Evolutionary conservation across 495 filamentous ascomycete species (phyloP), one percentile per base, ranked within the genome.

Genomic region (Xylaria intraflava): DNA sequence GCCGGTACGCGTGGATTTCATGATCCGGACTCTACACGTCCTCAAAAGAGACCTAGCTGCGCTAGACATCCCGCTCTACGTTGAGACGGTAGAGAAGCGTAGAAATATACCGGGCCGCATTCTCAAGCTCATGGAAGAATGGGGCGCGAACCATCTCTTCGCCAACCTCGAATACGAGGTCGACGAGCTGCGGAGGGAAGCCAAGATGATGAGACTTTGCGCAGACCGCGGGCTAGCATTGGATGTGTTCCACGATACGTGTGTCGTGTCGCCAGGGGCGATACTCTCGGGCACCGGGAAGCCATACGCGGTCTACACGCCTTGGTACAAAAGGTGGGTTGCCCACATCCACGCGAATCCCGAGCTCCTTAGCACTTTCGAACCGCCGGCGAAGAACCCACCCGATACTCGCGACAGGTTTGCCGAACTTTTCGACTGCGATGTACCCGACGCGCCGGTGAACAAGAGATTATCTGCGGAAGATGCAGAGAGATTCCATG

Each of bases 251-350:
- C 88, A 88, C 54, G 91, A 96, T 69, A 86, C 86, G 6, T 93
- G 89, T 50, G 81, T 94, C 12, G 88, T 95, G 4, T 73, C 79
- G 2, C 90, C 91, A 0, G 89, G 87, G 0, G 66, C 71, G 43
- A 63, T 96, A 19, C 60, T 59, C 6, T 85, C 75, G 8, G 80
- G 84, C 8, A 73, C 71, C 6, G 87, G 89, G 8, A 86, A 79
- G 19, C 89, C 91, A 65, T 96, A 94, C 63, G 78, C 87, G 0
- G 87, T 95, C 1, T 95, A 92, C 56, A 83, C 71, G 2, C 90
- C 90, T 0, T 96, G 89, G 89, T 91, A 78, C 62, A 70, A 83
- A 14, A 61, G 86, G 0, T 96, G 90, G 90, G 60, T 89, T 19
- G 73, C 78, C 6, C 81, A 89, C 55, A 53, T 94, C 10, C 81